These are phyloP conservation scores for Cupressus sempervirens DNA, from an alignment of 75 land plant genomes.

Conservation along the genomic window DNA sequence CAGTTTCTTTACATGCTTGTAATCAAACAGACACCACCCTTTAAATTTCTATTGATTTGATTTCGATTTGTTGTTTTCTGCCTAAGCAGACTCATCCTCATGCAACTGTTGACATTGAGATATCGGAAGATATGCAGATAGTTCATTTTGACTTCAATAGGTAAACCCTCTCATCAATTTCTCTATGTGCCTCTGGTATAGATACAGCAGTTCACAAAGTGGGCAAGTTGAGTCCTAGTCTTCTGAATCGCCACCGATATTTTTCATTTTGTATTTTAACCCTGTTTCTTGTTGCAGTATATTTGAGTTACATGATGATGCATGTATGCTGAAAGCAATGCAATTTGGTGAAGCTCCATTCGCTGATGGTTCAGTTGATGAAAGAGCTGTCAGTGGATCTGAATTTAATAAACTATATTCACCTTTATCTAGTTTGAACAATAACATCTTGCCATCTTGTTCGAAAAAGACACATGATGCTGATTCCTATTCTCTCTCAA, in stretches of 20 bases:
- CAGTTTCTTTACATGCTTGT: neutral
- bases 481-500: constrained; percentile 4
- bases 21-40: constrained; percentile 11
- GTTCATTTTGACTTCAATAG: constrained; percentile 43
- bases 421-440: neutral
- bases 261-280: constrained; percentile 1
- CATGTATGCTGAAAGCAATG: constrained; percentile 37
- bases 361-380: constrained; percentile 1
- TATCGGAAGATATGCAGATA: constrained; percentile 37
- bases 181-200: neutral
- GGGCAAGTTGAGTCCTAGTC: neutral
- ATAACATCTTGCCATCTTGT: neutral
- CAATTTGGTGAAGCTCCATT: constrained; percentile 8
- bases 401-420: neutral
- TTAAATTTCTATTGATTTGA: neutral
- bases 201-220: neutral
- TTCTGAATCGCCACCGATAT: neutral
- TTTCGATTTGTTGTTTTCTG: constrained; percentile 5
- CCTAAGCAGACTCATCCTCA: constrained; percentile 31
- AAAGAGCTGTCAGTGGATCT: neutral
- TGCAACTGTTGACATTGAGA: constrained; percentile 38
- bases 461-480: constrained; percentile 5
- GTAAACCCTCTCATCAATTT: constrained; percentile 7
- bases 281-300: constrained; percentile 13
- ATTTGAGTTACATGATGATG: constrained; percentile 41